phyloP scores from a whole-genome alignment of 192 early-diverging fungal genomes.

The Rhizoclosmatium sp. region DNA sequence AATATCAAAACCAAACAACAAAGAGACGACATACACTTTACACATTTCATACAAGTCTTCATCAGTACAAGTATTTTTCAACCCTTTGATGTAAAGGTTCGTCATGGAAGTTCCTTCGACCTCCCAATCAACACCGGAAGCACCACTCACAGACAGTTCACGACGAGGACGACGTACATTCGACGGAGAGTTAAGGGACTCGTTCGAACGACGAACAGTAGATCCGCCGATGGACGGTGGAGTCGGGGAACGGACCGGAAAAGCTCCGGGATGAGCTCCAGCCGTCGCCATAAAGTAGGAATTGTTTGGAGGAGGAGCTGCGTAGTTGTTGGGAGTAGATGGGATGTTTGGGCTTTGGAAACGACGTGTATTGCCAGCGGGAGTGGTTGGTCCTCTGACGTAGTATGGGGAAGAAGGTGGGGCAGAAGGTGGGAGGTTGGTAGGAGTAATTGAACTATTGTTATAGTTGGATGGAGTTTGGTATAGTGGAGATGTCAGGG shows the following conservation, averaged over 20 bases:
- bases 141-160: constrained; percentile 19
- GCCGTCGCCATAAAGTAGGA: not conserved
- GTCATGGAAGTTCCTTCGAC: constrained; percentile 38
- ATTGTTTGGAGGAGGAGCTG: not conserved
- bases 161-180: constrained; percentile 13
- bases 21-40: constrained; percentile 50
- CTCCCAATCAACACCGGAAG: constrained; percentile 31
- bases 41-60: constrained; percentile 71
- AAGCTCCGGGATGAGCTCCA: not conserved
- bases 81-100: constrained; percentile 85
- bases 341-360: constrained; percentile 5
- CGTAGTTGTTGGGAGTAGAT: not conserved
- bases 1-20: constrained; percentile 4
- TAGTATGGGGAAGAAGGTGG: not conserved
- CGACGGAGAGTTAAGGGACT: constrained; percentile 13
- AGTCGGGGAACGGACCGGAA: not conserved
- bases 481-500: constrained; percentile 14
- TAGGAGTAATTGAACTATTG: not conserved
- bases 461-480: not conserved
- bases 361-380: not conserved
- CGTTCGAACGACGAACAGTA: not conserved
- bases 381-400: not conserved
- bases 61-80: constrained; percentile 74
- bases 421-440: not conserved
- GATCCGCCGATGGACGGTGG: not conserved